A percentile compares a stretch with the other conserved stretches of the same genome.
Evolutionary conservation across 2,329 filamentous ascomycete species (phyloP).

Genomic region (Fonsecaea nubica): DNA sequence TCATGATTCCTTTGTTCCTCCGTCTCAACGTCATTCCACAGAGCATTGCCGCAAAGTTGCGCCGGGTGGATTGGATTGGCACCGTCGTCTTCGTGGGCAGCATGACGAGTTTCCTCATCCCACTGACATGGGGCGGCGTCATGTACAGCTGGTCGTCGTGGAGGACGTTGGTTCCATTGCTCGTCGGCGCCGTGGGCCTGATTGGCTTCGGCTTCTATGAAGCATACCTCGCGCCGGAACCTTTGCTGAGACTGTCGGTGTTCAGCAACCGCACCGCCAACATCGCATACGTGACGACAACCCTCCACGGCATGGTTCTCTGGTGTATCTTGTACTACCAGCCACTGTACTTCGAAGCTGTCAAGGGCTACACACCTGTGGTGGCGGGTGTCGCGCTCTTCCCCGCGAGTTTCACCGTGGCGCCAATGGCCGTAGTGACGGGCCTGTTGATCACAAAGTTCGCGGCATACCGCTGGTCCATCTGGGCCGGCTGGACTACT

Average conservation of each 20-base stretch:
- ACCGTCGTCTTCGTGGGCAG: slow-evolving; percentile 66
- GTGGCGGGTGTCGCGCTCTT: slow-evolving; percentile 63
- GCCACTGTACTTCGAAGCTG: slow-evolving; percentile 52
- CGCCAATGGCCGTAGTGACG: slow-evolving; percentile 64
- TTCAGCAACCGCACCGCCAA: slow-evolving; percentile 56
- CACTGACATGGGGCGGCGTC: slow-evolving; percentile 69
- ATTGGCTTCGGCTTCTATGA: slow-evolving; percentile 63
- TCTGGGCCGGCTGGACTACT: slow-evolving; percentile 68
- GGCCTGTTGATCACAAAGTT: slow-evolving; percentile 62
- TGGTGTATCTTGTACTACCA: slow-evolving; percentile 64
- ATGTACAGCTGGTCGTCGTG: slow-evolving; percentile 70
- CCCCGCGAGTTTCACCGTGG: slow-evolving; percentile 68
- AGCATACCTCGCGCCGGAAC: slow-evolving; percentile 57
- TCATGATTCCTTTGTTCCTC: slow-evolving; percentile 61
- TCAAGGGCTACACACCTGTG: slow-evolving; percentile 62
- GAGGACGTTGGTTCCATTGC: slow-evolving; percentile 66
- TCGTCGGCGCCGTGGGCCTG: slow-evolving; percentile 61
- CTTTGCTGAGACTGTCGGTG: slow-evolving; percentile 55
- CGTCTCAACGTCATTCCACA: slow-evolving; percentile 58
- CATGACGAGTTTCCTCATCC: slow-evolving; percentile 65
- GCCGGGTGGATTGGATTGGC: slow-evolving; percentile 68
- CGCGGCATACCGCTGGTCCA: slow-evolving; percentile 66
- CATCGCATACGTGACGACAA: slow-evolving; percentile 59
- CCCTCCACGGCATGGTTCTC: slow-evolving; percentile 61
- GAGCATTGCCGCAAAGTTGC: slow-evolving; percentile 57